These are phyloP conservation scores for Helicocarpus griseus DNA, from an alignment of 2,329 filamentous ascomycete species.

Conservation along the genomic window DNA sequence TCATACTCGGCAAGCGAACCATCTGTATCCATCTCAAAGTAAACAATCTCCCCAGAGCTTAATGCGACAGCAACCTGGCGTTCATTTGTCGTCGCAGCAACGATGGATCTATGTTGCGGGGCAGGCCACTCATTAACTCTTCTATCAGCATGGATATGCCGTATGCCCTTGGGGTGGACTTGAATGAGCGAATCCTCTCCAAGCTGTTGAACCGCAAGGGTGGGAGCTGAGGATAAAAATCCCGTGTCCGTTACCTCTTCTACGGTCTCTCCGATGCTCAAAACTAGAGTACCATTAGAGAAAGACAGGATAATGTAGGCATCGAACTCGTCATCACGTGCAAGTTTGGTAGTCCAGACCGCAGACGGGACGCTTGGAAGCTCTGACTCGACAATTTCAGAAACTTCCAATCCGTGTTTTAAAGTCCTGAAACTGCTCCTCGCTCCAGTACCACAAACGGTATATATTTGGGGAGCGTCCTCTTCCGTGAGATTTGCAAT, in stretches of 20 bases:
- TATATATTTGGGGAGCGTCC: slow-evolving; percentile 93
- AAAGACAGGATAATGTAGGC: slow-evolving; percentile 95
- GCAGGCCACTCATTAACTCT: slow-evolving; percentile 87
- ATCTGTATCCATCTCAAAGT: slow-evolving; percentile 94
- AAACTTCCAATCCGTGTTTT: slow-evolving; percentile 85
- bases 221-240: slow-evolving; percentile 80
- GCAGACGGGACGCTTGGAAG: slow-evolving; percentile 78
- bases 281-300: slow-evolving; percentile 76
- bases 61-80: slow-evolving; percentile 87
- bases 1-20: slow-evolving; percentile 88
- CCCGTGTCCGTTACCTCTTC: slow-evolving; percentile 92
- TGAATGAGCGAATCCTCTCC: slow-evolving; percentile 89
- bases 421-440: slow-evolving; percentile 84
- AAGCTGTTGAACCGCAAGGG: slow-evolving; percentile 84
- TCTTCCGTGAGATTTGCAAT: slow-evolving; percentile 84
- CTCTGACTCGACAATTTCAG: slow-evolving; percentile 91
- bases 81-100: slow-evolving; percentile 86
- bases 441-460: slow-evolving; percentile 78
- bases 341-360: slow-evolving; percentile 92
- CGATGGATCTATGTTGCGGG: slow-evolving; percentile 88
- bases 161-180: slow-evolving; percentile 91
- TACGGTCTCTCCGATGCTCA: slow-evolving; percentile 94
- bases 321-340: slow-evolving; percentile 72
- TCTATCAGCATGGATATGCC: slow-evolving; percentile 69
- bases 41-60: slow-evolving; percentile 92